phyloP scores from a whole-genome alignment of 805 yeast genomes.

The Hanseniaspora nectarophila region DNA sequence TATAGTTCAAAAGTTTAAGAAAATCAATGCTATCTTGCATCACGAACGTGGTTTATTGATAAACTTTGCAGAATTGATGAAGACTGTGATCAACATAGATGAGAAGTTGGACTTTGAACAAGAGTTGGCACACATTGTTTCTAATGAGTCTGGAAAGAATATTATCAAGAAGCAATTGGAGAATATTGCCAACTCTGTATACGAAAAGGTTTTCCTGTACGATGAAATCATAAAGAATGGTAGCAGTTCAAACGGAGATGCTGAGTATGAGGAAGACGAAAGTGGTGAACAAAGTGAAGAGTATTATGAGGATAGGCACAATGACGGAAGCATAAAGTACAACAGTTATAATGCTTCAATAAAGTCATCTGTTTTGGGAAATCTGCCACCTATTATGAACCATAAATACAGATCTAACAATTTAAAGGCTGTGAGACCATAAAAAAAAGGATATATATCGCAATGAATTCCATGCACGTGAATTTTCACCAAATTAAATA shows the following conservation, averaged over 20 bases:
- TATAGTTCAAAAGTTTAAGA: not conserved
- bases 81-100: not conserved
- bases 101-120: not conserved
- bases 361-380: not conserved
- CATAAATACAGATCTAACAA: not conserved
- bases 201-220: not conserved
- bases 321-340: constrained; percentile 9
- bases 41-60: not conserved
- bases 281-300: constrained; percentile 1
- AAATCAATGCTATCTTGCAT: not conserved
- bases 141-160: not conserved
- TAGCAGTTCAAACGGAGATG: not conserved
- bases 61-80: not conserved
- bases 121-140: not conserved
- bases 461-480: no score
- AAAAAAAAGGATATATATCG: not conserved
- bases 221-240: not conserved
- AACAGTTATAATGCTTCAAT: not conserved
- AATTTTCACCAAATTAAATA: no score
- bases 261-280: not conserved
- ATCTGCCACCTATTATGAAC: not conserved
- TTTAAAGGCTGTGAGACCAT: not conserved
- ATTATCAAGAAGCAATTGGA: not conserved
- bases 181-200: not conserved
- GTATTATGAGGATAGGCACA: constrained; percentile 3